Evolutionary conservation across 1,284 basidiomycete species (phyloP).

Genomic region (Papiliotrema nemorosa): DNA sequence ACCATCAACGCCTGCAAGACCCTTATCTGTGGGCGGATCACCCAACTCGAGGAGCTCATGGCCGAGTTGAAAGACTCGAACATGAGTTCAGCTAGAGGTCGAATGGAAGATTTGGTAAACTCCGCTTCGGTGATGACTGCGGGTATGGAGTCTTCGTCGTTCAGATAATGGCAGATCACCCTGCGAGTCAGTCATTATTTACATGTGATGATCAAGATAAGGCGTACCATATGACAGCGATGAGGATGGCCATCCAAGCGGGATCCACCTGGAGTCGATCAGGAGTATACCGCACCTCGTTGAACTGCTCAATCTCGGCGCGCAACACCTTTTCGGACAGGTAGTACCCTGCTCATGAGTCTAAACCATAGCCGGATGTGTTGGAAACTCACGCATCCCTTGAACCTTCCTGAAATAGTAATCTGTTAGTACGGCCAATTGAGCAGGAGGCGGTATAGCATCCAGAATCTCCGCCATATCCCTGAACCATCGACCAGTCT

Average conservation of each 20-base stretch:
- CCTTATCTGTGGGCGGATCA: constrained; percentile 6
- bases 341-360: neutral
- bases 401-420: neutral
- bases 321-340: neutral
- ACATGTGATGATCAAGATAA: neutral
- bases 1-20: constrained; percentile 6
- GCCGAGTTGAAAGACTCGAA: constrained; percentile 7
- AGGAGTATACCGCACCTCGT: neutral
- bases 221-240: neutral
- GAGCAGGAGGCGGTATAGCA: neutral
- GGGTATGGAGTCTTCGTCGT: neutral
- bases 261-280: neutral
- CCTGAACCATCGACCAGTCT: neutral
- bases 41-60: constrained; percentile 6
- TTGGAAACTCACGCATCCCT: neutral
- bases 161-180: neutral
- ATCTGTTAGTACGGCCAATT: neutral
- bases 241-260: neutral
- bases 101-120: neutral
- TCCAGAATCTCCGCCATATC: neutral
- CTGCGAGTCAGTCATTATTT: neutral
- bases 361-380: neutral
- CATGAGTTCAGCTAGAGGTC: neutral
- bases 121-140: neutral
- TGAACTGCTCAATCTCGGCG: neutral